Evolutionary conservation across 345 rosid genomes (phyloP).

Genomic region (Aurinia saxatilis): DNA sequence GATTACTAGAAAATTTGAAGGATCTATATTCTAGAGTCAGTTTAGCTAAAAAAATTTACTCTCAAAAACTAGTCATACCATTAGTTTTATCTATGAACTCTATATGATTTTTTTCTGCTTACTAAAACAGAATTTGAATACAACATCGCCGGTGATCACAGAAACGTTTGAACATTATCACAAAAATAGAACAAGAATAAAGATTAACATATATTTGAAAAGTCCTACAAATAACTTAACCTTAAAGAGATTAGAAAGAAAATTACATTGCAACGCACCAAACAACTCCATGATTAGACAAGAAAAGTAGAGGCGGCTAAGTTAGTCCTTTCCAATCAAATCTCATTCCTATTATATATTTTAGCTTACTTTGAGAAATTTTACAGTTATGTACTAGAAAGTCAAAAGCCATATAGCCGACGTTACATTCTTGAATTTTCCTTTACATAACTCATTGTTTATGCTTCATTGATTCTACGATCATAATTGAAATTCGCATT

Average conservation of each 20-base stretch:
- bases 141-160: too few relatives aligned
- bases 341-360: not conserved
- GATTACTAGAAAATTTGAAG: too few relatives aligned
- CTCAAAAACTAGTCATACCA: too few relatives aligned
- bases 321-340: not conserved
- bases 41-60: too few relatives aligned
- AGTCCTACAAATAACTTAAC: not conserved
- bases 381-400: not conserved
- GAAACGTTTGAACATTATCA: not conserved
- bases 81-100: not conserved
- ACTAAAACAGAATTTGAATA: too few relatives aligned
- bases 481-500: too few relatives aligned
- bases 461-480: not conserved
- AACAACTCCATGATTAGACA: not conserved
- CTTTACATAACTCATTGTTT: not conserved
- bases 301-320: constrained; percentile 15
- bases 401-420: not conserved
- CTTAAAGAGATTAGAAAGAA: not conserved
- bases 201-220: not conserved
- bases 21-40: too few relatives aligned
- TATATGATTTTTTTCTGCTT: not conserved
- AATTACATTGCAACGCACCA: not conserved
- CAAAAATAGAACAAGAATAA: not conserved
- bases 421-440: not conserved
- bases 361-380: not conserved